phyloP scores from a whole-genome alignment of 2,329 filamentous ascomycete genomes.

The Botryotinia narcissicola region DNA sequence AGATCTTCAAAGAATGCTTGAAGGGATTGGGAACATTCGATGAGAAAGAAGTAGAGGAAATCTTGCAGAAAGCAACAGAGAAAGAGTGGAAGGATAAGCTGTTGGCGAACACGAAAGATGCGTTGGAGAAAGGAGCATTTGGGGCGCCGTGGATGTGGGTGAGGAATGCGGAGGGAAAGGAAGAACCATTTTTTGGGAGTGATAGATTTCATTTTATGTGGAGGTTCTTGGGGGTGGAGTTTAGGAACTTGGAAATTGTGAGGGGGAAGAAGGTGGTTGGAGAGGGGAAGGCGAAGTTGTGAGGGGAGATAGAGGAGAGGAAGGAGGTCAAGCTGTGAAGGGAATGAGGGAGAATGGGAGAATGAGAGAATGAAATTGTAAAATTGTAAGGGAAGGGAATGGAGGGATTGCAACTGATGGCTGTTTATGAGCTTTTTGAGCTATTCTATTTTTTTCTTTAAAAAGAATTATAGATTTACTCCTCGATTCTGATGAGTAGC shows the following conservation, averaged over 20 bases:
- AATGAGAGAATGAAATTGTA: background rate
- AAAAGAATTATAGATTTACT: background rate
- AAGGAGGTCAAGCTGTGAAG: too few species aligned
- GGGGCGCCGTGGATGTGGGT: constrained; percentile 77
- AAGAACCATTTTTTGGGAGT: constrained; percentile 74
- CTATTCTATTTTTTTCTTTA: background rate
- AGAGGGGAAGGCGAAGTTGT: constrained; percentile 21
- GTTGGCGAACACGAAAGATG: constrained; percentile 57
- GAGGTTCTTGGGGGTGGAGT: constrained; percentile 60
- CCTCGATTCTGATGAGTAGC: background rate
- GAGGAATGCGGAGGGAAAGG: constrained; percentile 53
- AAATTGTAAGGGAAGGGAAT: background rate
- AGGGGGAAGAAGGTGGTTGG: constrained; percentile 24
- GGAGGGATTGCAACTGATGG: background rate
- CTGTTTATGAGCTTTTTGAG: background rate
- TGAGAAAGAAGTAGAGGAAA: constrained; percentile 50
- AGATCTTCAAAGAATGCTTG: constrained; percentile 48
- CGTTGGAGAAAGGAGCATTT: constrained; percentile 66
- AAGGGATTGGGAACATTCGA: constrained; percentile 44
- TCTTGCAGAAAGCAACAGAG: constrained; percentile 52
- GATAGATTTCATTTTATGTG: constrained; percentile 71
- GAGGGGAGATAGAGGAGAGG: background rate
- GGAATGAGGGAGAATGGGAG: background rate
- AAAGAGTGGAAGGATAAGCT: constrained; percentile 54
- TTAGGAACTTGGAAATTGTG: constrained; percentile 51